Evolutionary conservation across 2,329 filamentous ascomycete species (phyloP).

Genomic region (Macrophomina tecta): DNA sequence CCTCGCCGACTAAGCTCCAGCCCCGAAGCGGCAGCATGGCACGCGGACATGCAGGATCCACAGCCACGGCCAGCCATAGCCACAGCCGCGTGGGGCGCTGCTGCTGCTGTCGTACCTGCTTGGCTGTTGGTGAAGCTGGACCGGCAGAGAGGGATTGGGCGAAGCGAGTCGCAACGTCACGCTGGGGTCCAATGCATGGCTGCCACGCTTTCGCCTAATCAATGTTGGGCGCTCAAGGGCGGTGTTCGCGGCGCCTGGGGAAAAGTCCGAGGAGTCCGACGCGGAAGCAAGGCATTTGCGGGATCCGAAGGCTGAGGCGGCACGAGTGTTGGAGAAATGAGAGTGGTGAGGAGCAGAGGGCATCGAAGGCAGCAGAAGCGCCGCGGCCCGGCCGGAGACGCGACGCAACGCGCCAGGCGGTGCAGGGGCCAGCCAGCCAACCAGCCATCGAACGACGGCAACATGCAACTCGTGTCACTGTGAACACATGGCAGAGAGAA

Average conservation of each 20-base stretch:
- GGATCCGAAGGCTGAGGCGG: conserved; percentile 1
- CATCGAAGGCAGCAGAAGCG: conserved; percentile 8
- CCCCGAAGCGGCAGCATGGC: neutral
- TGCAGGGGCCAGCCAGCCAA: neutral
- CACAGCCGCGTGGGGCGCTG: neutral
- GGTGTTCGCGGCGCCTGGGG: neutral
- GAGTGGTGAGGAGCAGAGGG: neutral
- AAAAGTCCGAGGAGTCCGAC: conserved; percentile 7
- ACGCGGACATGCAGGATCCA: neutral
- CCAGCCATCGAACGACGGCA: neutral
- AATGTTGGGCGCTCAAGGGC: neutral
- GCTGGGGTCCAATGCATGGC: neutral
- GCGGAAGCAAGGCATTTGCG: conserved; percentile 2
- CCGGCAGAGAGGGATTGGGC: neutral
- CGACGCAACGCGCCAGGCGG: neutral
- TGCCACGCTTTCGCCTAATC: conserved; percentile 6
- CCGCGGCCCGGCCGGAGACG: conserved; percentile 8
- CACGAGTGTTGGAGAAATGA: neutral
- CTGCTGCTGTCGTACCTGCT: neutral
- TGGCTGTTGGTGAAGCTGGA: neutral
- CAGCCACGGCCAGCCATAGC: neutral
- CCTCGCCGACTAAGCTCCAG: neutral
- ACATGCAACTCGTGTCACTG: neutral
- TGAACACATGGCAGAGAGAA: neutral
- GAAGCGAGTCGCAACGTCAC: neutral